A percentile compares a stretch with the other conserved stretches of the same genome.
phyloP scores from a whole-genome alignment of 441 rosid species.

The Populus hybrid region DNA sequence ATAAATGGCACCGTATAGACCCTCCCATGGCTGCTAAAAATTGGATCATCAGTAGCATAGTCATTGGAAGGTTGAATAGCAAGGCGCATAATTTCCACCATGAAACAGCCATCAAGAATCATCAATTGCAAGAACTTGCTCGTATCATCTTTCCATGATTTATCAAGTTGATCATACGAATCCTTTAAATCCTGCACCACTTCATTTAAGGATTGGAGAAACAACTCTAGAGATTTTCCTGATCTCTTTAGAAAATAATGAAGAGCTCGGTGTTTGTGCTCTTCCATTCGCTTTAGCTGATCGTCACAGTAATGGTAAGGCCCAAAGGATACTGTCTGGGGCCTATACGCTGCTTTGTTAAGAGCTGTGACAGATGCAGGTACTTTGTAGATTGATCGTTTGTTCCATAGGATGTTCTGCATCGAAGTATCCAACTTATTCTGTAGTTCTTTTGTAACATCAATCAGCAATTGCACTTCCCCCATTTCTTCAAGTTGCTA shows the following conservation, averaged over 20 bases:
- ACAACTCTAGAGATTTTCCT: constrained; percentile 18
- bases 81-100: constrained; percentile 40
- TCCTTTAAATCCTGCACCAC: constrained; percentile 27
- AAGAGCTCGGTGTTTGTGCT: constrained; percentile 42
- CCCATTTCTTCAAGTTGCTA: constrained; percentile 5
- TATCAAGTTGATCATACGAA: constrained; percentile 31
- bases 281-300: constrained; percentile 41
- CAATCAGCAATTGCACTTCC: constrained; percentile 16
- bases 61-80: constrained; percentile 13
- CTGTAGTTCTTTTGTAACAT: constrained; percentile 19
- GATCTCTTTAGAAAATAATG: constrained; percentile 36
- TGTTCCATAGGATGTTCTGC: constrained; percentile 27
- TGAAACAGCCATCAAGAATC: constrained; percentile 54
- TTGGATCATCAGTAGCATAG: constrained; percentile 36
- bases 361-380: constrained; percentile 23
- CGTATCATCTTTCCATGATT: constrained; percentile 12
- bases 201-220: constrained; percentile 18
- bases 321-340: constrained; percentile 41
- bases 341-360: constrained; percentile 32
- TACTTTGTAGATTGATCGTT: constrained; percentile 37
- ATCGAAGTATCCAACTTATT: constrained; percentile 12
- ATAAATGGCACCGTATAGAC: constrained; percentile 34
- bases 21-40: constrained; percentile 50
- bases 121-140: constrained; percentile 30
- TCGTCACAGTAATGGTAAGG: constrained; percentile 33